Evolutionary conservation across 2,329 filamentous ascomycete genomes (phyloP).

Genomic region (Teratosphaeria viscida): DNA sequence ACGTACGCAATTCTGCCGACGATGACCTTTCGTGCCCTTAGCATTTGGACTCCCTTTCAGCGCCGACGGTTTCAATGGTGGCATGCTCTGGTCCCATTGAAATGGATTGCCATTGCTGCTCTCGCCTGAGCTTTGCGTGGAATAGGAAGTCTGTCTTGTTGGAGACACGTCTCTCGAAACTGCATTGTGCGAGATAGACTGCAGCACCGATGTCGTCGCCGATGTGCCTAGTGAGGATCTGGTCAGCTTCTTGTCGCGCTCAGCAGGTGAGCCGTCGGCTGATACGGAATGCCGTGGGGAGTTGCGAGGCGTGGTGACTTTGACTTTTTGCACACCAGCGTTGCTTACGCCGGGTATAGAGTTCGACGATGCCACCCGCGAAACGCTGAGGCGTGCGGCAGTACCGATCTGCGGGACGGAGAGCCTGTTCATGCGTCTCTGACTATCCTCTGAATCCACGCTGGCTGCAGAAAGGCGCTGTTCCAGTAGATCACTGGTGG

Average conservation of each 20-base stretch:
- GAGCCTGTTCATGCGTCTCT: slow-evolving; percentile 1
- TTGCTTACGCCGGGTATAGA: slow-evolving; percentile 13
- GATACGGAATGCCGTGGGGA: slow-evolving; percentile 24
- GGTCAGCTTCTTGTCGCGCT: slow-evolving; percentile 15
- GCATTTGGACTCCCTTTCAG: slow-evolving; percentile 36
- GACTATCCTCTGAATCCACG: slow-evolving; percentile 19
- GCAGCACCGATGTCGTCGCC: slow-evolving; percentile 9
- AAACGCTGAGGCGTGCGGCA: slow-evolving; percentile 6
- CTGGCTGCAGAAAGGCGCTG: slow-evolving; percentile 14
- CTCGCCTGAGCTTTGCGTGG: slow-evolving; percentile 28
- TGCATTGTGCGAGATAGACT: slow-evolving; percentile 20
- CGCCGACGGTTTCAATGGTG: slow-evolving; percentile 31
- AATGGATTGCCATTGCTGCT: slow-evolving; percentile 38
- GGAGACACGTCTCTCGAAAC: slow-evolving; percentile 13
- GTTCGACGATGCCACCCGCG: slow-evolving; percentile 24
- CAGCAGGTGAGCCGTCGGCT: slow-evolving; percentile 31
- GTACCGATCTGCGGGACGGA: background rate
- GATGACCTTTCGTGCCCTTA: slow-evolving; percentile 29
- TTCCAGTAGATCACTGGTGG: slow-evolving; percentile 11
- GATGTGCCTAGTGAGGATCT: background rate
- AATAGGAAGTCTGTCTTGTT: slow-evolving; percentile 29
- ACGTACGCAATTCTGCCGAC: slow-evolving; percentile 35
- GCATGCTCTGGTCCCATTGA: slow-evolving; percentile 32
- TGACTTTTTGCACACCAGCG: slow-evolving; percentile 17
- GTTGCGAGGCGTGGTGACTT: slow-evolving; percentile 23